These are phyloP conservation scores for Rhizopogon roseolus DNA, from an alignment of 768 basidiomycete genomes.

Conservation along the genomic window DNA sequence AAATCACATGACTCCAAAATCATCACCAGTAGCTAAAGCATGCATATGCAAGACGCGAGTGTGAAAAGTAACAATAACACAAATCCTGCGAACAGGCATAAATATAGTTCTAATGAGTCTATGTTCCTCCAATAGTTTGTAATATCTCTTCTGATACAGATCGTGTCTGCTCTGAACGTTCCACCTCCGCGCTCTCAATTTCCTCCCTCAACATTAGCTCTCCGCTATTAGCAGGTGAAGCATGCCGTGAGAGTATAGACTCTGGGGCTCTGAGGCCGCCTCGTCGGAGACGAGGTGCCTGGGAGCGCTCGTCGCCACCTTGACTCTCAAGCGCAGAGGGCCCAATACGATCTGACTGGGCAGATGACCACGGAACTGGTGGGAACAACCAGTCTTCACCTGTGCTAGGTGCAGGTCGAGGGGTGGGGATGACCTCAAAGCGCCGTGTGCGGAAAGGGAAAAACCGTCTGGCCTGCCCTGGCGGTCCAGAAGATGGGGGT, in stretches of 20 bases:
- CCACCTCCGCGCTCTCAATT: conserved; percentile 4
- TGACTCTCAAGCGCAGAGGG: conserved; percentile 20
- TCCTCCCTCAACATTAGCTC: conserved; percentile 1
- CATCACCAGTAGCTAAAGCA: background rate
- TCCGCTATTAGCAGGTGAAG: conserved; percentile 28
- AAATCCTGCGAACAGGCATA: conserved; percentile 6
- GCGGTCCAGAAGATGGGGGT: conserved; percentile 4
- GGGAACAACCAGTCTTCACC: conserved; percentile 31
- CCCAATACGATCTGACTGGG: conserved; percentile 12
- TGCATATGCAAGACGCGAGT: background rate
- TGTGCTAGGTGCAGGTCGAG: conserved; percentile 22
- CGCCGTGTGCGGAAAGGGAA: conserved; percentile 50
- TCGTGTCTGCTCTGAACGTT: conserved; percentile 4
- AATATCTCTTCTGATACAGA: conserved; percentile 11
- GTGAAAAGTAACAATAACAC: conserved; percentile 2
- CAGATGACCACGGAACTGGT: conserved; percentile 16
- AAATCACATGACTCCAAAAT: background rate
- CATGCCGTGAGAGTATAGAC: conserved; percentile 45
- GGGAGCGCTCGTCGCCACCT: conserved; percentile 30
- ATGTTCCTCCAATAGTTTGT: conserved; percentile 9
- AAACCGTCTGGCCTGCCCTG: conserved; percentile 43
- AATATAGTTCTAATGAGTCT: conserved; percentile 6
- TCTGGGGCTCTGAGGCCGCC: conserved; percentile 68
- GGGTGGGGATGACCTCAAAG: conserved; percentile 31
- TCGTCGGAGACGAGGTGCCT: conserved; percentile 53